phyloP scores from a whole-genome alignment of 768 basidiomycete species.

The Pleurotus giganteus region DNA sequence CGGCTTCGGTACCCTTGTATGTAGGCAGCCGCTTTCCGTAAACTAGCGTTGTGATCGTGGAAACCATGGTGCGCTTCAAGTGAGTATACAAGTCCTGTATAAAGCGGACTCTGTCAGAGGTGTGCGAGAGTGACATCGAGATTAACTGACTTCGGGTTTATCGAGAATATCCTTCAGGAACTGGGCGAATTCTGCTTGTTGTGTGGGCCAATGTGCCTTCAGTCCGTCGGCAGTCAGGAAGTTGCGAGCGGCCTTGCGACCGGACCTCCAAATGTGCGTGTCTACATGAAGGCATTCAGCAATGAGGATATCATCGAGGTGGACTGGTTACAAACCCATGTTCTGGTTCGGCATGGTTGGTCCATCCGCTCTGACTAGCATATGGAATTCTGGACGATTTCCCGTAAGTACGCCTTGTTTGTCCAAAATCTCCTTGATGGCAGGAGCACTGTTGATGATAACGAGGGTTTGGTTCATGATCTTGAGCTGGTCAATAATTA shows the following conservation, averaged over 20 bases:
- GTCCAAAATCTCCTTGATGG: slow-evolving; percentile 26
- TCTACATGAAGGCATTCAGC: neutral
- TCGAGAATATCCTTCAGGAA: slow-evolving; percentile 27
- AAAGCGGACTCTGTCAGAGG: neutral
- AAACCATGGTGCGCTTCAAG: slow-evolving; percentile 12
- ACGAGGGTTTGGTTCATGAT: slow-evolving; percentile 20
- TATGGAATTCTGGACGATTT: slow-evolving; percentile 21
- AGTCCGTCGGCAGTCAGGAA: slow-evolving; percentile 20
- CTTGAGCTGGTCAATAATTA: slow-evolving; percentile 16
- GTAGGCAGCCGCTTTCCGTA: slow-evolving; percentile 13
- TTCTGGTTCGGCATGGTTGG: slow-evolving; percentile 13
- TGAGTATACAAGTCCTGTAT: slow-evolving; percentile 10
- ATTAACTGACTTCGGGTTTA: slow-evolving; percentile 20
- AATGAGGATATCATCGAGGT: slow-evolving; percentile 7
- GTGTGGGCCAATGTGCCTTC: slow-evolving; percentile 20
- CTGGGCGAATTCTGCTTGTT: slow-evolving; percentile 25
- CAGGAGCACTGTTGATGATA: slow-evolving; percentile 18
- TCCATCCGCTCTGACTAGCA: slow-evolving; percentile 18
- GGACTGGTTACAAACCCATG: neutral
- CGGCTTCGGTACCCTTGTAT: slow-evolving; percentile 10
- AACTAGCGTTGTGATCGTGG: slow-evolving; percentile 13
- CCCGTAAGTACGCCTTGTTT: slow-evolving; percentile 19
- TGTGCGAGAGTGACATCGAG: neutral
- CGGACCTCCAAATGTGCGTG: slow-evolving; percentile 7
- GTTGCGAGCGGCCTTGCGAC: slow-evolving; percentile 16